A percentile compares a stretch with the other conserved stretches of the same genome.
These are phyloP conservation scores for Coemansia guatemalensis DNA, from an alignment of 192 early-diverging fungal genomes.

Conservation along the genomic window DNA sequence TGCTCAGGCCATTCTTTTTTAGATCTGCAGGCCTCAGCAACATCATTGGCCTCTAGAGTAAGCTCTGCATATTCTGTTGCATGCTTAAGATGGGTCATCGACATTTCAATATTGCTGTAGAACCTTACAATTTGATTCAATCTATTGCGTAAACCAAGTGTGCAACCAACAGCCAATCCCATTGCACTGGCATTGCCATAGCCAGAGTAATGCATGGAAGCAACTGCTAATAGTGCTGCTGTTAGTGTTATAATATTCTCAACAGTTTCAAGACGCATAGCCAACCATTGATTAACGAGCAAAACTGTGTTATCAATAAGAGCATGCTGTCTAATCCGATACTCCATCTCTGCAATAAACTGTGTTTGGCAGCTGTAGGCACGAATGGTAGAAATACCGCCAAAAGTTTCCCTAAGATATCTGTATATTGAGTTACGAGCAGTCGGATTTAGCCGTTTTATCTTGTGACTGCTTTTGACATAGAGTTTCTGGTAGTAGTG, in stretches of 20 bases:
- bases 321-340: background rate
- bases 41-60: background rate
- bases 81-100: conserved; percentile 4
- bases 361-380: conserved; percentile 7
- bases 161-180: conserved; percentile 4
- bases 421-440: conserved; percentile 57
- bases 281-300: background rate
- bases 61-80: conserved; percentile 3
- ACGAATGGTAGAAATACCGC: conserved; percentile 1
- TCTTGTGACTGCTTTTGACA: conserved; percentile 72
- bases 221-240: background rate
- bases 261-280: too few species aligned
- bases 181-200: conserved; percentile 3
- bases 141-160: background rate
- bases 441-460: conserved; percentile 76
- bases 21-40: background rate
- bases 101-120: background rate
- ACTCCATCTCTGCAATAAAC: conserved; percentile 1
- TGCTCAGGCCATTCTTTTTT: background rate
- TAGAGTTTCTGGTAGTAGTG: conserved; percentile 19
- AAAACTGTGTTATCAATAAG: background rate
- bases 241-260: background rate
- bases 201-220: background rate
- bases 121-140: background rate
- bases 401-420: conserved; percentile 6